These are phyloP conservation scores for Colletotrichum horii DNA, from an alignment of 2,329 filamentous ascomycete genomes.

Conservation along the genomic window DNA sequence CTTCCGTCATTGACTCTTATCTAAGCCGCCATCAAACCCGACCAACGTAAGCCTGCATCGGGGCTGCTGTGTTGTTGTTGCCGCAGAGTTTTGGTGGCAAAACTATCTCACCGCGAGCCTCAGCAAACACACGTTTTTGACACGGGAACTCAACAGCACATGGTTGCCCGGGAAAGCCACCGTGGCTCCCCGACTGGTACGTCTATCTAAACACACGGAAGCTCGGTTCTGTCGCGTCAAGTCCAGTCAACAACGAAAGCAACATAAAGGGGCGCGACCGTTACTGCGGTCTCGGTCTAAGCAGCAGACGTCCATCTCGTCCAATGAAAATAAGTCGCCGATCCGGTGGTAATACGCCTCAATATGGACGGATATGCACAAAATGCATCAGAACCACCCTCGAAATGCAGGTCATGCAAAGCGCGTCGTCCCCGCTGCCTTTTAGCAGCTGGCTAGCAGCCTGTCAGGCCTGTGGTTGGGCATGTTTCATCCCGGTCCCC, in stretches of 20 bases:
- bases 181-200: not conserved
- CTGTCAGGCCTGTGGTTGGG: not conserved
- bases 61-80: not conserved
- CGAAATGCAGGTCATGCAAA: slow-evolving; percentile 15
- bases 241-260: not conserved
- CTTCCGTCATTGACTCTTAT: not conserved
- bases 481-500: not conserved
- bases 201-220: not conserved
- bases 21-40: not conserved
- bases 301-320: not conserved
- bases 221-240: not conserved
- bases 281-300: not conserved
- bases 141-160: not conserved
- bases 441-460: not conserved
- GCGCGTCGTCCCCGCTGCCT: not conserved
- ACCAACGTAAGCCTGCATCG: not conserved
- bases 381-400: not conserved
- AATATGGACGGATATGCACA: slow-evolving; percentile 8
- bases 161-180: not conserved
- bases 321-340: not conserved
- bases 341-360: not conserved
- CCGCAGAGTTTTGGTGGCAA: not conserved
- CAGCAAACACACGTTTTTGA: not conserved
- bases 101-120: not conserved
- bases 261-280: not conserved